Percentiles rank a stretch among this genome's conserved stretches.
Evolutionary conservation across 768 basidiomycete genomes (phyloP).

Genomic region (Serendipita sp.): DNA sequence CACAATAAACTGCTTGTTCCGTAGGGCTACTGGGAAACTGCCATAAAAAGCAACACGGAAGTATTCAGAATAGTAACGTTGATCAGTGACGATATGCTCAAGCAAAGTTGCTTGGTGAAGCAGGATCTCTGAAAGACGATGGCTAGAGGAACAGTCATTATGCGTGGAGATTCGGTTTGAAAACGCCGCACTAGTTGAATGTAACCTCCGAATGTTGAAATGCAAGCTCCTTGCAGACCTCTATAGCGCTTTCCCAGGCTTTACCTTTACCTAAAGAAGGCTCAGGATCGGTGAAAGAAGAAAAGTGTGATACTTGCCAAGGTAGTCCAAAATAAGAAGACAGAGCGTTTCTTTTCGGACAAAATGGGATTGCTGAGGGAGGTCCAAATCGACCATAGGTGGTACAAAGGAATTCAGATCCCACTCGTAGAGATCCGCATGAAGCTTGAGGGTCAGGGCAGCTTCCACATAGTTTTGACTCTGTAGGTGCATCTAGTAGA

Average conservation of each 20-base stretch:
- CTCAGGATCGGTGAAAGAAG: conserved; percentile 6
- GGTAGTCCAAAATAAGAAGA: conserved; percentile 81
- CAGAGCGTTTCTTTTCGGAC: conserved; percentile 87
- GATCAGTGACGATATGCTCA: conserved; percentile 69
- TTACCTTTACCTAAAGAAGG: conserved; percentile 63
- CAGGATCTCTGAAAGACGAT: conserved; percentile 68
- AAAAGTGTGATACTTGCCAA: conserved; percentile 35
- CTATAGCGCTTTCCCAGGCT: conserved; percentile 91
- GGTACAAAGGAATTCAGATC: conserved; percentile 62
- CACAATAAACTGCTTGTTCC: conserved; percentile 84
- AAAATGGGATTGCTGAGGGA: conserved; percentile 88
- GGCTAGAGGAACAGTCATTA: conserved; percentile 25
- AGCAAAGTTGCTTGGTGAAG: conserved; percentile 74
- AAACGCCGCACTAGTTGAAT: conserved; percentile 61
- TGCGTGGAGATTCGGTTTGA: not conserved
- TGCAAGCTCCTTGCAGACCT: conserved; percentile 82
- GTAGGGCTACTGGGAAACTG: conserved; percentile 69
- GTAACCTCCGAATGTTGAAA: conserved; percentile 78
- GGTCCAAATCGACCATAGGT: conserved; percentile 75
- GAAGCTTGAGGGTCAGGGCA: conserved; percentile 79
- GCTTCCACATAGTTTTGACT: conserved; percentile 88
- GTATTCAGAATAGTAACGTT: conserved; percentile 81
- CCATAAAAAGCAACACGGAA: conserved; percentile 91
- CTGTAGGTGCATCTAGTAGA: conserved; percentile 59
- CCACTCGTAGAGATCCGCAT: conserved; percentile 90